Evolutionary conservation across 129 eudicot species (phyloP).

Genomic region (Calendula officinalis): DNA sequence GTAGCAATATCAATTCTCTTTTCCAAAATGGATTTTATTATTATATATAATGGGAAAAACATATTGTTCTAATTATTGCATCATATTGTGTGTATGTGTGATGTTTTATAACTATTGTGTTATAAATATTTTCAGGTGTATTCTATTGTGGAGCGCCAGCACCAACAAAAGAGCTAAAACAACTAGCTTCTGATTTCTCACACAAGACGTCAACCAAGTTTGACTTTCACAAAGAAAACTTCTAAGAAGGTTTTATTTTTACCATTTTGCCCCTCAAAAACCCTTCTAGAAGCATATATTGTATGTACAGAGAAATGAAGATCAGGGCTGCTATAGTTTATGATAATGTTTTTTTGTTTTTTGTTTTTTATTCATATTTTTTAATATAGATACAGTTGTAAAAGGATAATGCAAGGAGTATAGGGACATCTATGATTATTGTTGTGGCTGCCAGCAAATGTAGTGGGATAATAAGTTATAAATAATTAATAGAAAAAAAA

Average conservation of each 20-base stretch:
- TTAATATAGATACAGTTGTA: slow-evolving; percentile 17
- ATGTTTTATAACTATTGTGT: slow-evolving; percentile 23
- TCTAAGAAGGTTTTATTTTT: slow-evolving; percentile 30
- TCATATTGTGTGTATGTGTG: slow-evolving; percentile 27
- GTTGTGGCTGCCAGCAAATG: slow-evolving; percentile 37
- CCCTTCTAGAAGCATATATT: slow-evolving; percentile 40
- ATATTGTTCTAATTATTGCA: slow-evolving; percentile 13
- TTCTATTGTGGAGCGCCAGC: slow-evolving; percentile 92
- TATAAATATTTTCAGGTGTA: slow-evolving; percentile 51
- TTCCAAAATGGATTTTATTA: slow-evolving; percentile 1
- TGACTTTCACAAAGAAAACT: slow-evolving; percentile 91
- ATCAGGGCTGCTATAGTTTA: slow-evolving; percentile 27
- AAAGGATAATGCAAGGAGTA: slow-evolving; percentile 33
- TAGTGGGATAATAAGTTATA: slow-evolving; percentile 24
- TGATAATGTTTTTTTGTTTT: slow-evolving; percentile 4
- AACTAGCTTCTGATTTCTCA: slow-evolving; percentile 76
- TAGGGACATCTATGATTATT: slow-evolving; percentile 29
- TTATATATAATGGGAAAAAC: not conserved
- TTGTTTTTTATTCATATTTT: slow-evolving; percentile 13
- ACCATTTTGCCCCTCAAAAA: slow-evolving; percentile 3
- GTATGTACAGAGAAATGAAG: slow-evolving; percentile 27
- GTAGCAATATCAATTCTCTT: too few species aligned
- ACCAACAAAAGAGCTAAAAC: slow-evolving; percentile 65
- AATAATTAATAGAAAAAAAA: slow-evolving; percentile 7
- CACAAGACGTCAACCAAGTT: slow-evolving; percentile 80